A percentile compares a stretch with the other conserved stretches of the same genome.
Conservation (phyloP, 176 grass and related monocot genomes). For the Cenchrus purpureus region DNA sequence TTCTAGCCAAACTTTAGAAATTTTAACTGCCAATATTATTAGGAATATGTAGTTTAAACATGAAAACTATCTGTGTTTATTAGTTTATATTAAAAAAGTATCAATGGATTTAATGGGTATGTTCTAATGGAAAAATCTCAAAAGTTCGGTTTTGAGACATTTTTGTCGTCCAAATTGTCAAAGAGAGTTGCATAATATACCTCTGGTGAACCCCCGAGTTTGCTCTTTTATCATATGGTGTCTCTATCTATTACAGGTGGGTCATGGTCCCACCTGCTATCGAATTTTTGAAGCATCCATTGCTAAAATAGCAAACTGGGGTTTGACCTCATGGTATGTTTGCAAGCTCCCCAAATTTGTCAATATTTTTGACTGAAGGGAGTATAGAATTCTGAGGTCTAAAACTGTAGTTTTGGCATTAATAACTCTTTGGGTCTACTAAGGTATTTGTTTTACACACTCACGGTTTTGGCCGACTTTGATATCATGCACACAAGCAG, state of each 20-base stretch:
- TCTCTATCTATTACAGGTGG: not conserved
- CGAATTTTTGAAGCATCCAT: no score
- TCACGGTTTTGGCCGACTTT: not conserved
- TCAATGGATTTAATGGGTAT: not conserved
- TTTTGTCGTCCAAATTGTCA: not conserved
- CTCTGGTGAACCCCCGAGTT: no score
- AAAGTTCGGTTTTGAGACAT: not conserved
- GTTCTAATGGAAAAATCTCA: not conserved
- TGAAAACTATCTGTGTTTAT: not conserved
- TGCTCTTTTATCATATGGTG: no score
- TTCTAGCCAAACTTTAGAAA: not conserved
- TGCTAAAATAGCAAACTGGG: not conserved
- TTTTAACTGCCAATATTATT: not conserved
- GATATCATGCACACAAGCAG: not conserved
- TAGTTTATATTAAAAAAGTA: not conserved
- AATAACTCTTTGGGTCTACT: not conserved
- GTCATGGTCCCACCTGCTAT: not conserved
- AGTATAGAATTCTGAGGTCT: not conserved
- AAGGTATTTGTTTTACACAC: not conserved
- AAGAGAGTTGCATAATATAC: not conserved
- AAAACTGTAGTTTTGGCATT: not conserved
- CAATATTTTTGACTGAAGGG: not conserved
- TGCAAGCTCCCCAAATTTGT: not conserved
- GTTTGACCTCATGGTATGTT: not conserved
- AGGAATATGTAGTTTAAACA: not conserved